Conservation (phyloP, 371 early-diverging fungal species). For the Globomyces sp. region DNA sequence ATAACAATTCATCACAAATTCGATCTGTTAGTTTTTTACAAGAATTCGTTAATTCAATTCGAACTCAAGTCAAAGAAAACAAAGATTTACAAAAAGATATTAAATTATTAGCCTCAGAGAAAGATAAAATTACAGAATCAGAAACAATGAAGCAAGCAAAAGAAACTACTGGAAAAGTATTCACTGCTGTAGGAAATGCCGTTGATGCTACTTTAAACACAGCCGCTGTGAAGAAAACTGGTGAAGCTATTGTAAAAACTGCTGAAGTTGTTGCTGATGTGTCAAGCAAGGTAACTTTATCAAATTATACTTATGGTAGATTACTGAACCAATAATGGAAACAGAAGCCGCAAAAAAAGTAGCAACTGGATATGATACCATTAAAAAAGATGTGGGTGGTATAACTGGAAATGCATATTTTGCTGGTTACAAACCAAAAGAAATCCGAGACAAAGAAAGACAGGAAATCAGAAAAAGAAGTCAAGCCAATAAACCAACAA, state of each 20-base stretch:
- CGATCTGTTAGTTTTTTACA: not conserved
- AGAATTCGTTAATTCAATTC: conserved; percentile 65
- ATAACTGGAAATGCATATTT: conserved; percentile 36
- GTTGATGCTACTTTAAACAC: conserved; percentile 52
- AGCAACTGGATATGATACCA: conserved; percentile 77
- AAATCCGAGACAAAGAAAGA: conserved; percentile 33
- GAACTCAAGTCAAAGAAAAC: conserved; percentile 89
- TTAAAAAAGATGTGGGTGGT: conserved; percentile 71
- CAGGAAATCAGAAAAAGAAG: conserved; percentile 26
- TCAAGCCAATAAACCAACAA: not conserved
- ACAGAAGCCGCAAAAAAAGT: conserved; percentile 78
- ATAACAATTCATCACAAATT: not conserved
- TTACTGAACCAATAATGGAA: conserved; percentile 48
- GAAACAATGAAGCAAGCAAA: conserved; percentile 86
- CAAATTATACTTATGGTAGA: conserved; percentile 23
- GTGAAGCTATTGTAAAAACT: conserved; percentile 19
- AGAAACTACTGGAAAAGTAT: conserved; percentile 53
- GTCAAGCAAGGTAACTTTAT: conserved; percentile 27
- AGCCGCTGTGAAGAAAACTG: conserved; percentile 36
- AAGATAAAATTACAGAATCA: conserved; percentile 73
- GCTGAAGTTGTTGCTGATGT: conserved; percentile 32
- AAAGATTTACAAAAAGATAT: conserved; percentile 85
- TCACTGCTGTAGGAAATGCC: conserved; percentile 33
- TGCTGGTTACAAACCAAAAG: conserved; percentile 42
- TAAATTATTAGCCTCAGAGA: conserved; percentile 83